Evolutionary conservation across 345 rosid species (phyloP).

Genomic region (Pistacia atlantica): DNA sequence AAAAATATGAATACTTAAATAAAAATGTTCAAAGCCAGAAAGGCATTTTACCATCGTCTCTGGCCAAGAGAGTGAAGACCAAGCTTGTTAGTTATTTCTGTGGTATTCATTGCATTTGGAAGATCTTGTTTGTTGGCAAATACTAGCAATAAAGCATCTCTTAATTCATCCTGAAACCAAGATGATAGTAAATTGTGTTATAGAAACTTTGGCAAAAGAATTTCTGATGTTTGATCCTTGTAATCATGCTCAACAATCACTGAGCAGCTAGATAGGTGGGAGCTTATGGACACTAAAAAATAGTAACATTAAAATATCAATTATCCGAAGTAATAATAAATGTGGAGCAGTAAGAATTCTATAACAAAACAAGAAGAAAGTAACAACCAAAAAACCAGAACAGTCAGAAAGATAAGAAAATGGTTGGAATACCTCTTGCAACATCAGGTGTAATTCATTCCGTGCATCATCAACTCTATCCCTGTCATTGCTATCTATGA

Average conservation of each 20-base stretch:
- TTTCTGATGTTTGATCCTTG: neutral
- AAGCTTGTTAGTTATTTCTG: conserved; percentile 92
- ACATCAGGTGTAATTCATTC: conserved; percentile 74
- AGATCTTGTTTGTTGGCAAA: conserved; percentile 97
- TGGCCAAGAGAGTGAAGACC: conserved; percentile 92
- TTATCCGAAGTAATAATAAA: neutral
- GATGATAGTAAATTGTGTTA: conserved; percentile 3
- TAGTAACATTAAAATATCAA: neutral
- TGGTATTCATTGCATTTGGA: conserved; percentile 95
- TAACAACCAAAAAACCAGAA: neutral
- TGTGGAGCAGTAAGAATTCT: neutral
- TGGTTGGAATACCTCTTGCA: conserved; percentile 53
- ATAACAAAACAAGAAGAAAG: neutral
- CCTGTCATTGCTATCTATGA: conserved; percentile 79
- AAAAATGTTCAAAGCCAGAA: neutral
- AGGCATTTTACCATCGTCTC: conserved; percentile 70
- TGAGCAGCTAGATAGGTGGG: neutral
- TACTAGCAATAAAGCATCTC: conserved; percentile 87
- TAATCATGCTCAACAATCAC: neutral
- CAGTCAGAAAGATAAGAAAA: neutral
- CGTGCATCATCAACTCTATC: conserved; percentile 76
- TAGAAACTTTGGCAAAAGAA: neutral
- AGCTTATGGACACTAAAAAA: neutral
- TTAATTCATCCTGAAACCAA: conserved; percentile 65
- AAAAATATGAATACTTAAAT: too few relatives aligned